These are phyloP conservation scores for Wallacemonas collosoma DNA, from an alignment of 208 protist species.

Conservation along the genomic window DNA sequence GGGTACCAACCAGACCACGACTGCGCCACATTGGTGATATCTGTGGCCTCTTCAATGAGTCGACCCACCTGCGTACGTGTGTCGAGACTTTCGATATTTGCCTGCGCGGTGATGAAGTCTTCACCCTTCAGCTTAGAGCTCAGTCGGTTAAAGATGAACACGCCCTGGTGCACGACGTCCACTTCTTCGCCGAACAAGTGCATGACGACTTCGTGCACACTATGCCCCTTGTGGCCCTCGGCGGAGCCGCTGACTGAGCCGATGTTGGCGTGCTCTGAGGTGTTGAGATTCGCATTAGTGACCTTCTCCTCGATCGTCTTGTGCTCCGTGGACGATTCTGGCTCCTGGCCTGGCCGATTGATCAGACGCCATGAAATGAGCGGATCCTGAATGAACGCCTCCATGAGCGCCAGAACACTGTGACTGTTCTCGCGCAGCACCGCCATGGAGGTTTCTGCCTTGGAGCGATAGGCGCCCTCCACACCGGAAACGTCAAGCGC, in stretches of 20 bases:
- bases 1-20: constrained; percentile 93
- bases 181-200: constrained; percentile 66
- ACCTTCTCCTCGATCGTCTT: constrained; percentile 80
- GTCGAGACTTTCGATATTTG: constrained; percentile 48
- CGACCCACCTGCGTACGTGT: constrained; percentile 73
- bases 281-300: constrained; percentile 39
- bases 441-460: constrained; percentile 97
- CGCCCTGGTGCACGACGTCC: constrained; percentile 83
- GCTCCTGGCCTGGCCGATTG: constrained; percentile 73
- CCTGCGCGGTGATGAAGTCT: constrained; percentile 52
- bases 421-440: constrained; percentile 98
- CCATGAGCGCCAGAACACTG: constrained; percentile 98
- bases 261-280: constrained; percentile 15
- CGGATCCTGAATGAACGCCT: constrained; percentile 99
- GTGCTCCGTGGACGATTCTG: constrained; percentile 67
- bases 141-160: constrained; percentile 77
- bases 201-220: constrained; percentile 31
- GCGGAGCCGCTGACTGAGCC: constrained; percentile 33
- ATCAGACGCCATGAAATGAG: constrained; percentile 99
- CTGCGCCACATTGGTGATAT: constrained; percentile 85
- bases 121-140: constrained; percentile 84
- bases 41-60: constrained; percentile 85
- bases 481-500: constrained; percentile 99
- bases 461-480: constrained; percentile 97
- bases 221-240: constrained; percentile 15